These are phyloP conservation scores for Brachypodium distachyon DNA, from an alignment of 202 grass and related monocot genomes.

Conservation along the genomic window DNA sequence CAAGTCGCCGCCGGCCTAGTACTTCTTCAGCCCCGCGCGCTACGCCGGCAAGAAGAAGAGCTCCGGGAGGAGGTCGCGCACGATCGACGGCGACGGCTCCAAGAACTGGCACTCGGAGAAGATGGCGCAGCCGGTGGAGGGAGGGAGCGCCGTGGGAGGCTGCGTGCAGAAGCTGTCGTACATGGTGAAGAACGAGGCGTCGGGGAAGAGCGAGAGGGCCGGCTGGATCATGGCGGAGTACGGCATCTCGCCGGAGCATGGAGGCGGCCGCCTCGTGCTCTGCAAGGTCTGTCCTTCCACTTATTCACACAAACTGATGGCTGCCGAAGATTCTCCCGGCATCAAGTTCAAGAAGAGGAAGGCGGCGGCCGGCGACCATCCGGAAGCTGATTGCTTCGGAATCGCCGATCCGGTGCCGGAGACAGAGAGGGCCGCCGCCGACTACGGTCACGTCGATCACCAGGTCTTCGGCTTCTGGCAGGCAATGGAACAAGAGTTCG, in stretches of 20 bases:
- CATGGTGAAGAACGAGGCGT: background rate
- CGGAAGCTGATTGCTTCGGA: no score
- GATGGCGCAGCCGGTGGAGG: background rate
- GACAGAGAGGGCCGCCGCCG: no score
- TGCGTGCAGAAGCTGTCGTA: background rate
- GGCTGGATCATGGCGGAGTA: constrained; percentile 7
- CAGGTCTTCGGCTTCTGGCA: no score
- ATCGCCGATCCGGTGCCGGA: no score
- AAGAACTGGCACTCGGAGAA: background rate
- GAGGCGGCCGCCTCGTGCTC: background rate
- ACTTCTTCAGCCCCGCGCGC: background rate
- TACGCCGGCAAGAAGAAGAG: background rate
- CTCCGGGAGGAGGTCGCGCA: background rate
- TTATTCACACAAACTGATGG: no score
- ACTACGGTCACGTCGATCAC: no score
- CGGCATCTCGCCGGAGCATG: background rate
- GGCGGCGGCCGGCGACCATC: no score
- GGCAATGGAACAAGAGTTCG: background rate
- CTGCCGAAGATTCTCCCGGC: no score
- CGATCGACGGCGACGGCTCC: background rate
- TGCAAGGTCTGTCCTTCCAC: background rate
- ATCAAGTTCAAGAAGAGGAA: no score
- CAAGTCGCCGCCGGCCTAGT: background rate
- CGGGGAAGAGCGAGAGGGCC: background rate
- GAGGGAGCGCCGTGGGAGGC: background rate